These are phyloP conservation scores for Debaryomycetaceae sp. DNA, from an alignment of 1,139 yeast species.

Conservation along the genomic window DNA sequence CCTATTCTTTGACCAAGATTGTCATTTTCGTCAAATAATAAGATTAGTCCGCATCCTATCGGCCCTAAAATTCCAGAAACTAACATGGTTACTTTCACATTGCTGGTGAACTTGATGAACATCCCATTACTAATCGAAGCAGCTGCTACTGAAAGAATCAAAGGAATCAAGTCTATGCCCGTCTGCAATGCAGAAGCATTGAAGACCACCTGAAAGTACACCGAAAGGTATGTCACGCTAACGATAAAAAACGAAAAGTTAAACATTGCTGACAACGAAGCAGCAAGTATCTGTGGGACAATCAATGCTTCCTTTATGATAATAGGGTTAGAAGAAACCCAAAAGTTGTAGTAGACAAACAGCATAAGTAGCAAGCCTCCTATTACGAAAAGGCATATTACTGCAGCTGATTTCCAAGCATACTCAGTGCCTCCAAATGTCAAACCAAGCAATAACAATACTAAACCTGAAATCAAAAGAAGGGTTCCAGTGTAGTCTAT, in stretches of 20 bases:
- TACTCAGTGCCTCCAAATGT: constrained; percentile 35
- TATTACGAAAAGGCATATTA: constrained; percentile 49
- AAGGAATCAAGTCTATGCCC: constrained; percentile 56
- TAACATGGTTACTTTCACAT: constrained; percentile 46
- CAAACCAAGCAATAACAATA: constrained; percentile 28
- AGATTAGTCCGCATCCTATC: constrained; percentile 52
- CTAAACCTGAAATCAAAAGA: constrained; percentile 25
- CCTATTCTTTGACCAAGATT: constrained; percentile 45
- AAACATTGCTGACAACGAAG: constrained; percentile 35
- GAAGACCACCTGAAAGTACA: constrained; percentile 55
- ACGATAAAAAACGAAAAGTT: constrained; percentile 46
- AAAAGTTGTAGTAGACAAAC: constrained; percentile 50
- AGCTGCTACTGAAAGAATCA: constrained; percentile 50
- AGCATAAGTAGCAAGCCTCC: constrained; percentile 45
- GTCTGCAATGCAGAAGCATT: constrained; percentile 51
- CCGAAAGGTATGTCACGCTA: constrained; percentile 41
- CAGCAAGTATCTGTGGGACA: constrained; percentile 33
- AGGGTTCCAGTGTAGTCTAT: constrained; percentile 34
- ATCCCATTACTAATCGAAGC: constrained; percentile 46
- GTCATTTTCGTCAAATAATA: constrained; percentile 37
- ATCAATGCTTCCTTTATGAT: constrained; percentile 41
- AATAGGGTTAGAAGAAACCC: constrained; percentile 42
- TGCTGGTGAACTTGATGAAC: constrained; percentile 42
- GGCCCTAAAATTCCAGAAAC: constrained; percentile 42
- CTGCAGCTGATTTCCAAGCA: constrained; percentile 50